phyloP scores from a whole-genome alignment of 305 asterid genomes.

The Fraxinus sp. region DNA sequence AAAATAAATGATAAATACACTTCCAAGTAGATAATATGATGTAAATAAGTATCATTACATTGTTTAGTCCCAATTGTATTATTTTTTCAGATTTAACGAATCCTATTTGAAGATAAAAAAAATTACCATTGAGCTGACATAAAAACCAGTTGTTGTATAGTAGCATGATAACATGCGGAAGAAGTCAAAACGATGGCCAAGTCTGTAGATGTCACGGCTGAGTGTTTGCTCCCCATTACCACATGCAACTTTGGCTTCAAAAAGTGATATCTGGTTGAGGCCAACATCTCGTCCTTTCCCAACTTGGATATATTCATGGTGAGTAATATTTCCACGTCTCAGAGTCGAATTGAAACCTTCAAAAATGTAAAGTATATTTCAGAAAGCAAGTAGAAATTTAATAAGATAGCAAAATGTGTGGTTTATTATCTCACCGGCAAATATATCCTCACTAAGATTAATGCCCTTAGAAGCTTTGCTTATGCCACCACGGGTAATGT shows the following conservation, averaged over 20 bases:
- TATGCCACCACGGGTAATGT: constrained; percentile 95
- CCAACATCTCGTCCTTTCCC: constrained; percentile 38
- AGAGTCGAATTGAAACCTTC: constrained; percentile 30
- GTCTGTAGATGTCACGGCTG: constrained; percentile 31
- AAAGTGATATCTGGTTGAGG: constrained; percentile 31
- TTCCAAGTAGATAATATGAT: not conserved
- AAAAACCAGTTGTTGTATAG: constrained; percentile 31
- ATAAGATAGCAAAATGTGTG: constrained; percentile 13
- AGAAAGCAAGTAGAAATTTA: not conserved
- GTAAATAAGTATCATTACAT: not conserved
- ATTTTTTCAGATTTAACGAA: not conserved
- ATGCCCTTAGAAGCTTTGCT: constrained; percentile 92
- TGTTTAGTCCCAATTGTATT: not conserved
- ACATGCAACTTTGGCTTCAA: constrained; percentile 33
- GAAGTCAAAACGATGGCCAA: constrained; percentile 33
- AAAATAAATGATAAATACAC: not conserved
- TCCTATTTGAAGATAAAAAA: not conserved
- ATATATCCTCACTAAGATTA: constrained; percentile 92
- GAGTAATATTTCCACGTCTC: constrained; percentile 29
- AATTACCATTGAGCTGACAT: constrained; percentile 26
- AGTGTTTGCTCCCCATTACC: constrained; percentile 35
- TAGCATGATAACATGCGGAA: constrained; percentile 30
- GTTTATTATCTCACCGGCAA: constrained; percentile 67
- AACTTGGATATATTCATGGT: constrained; percentile 35
- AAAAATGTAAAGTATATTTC: not conserved